A percentile compares a stretch with the other conserved stretches of the same genome.
phyloP scores from a whole-genome alignment of 2,329 filamentous ascomycete species.

The Dactylellina sp. region DNA sequence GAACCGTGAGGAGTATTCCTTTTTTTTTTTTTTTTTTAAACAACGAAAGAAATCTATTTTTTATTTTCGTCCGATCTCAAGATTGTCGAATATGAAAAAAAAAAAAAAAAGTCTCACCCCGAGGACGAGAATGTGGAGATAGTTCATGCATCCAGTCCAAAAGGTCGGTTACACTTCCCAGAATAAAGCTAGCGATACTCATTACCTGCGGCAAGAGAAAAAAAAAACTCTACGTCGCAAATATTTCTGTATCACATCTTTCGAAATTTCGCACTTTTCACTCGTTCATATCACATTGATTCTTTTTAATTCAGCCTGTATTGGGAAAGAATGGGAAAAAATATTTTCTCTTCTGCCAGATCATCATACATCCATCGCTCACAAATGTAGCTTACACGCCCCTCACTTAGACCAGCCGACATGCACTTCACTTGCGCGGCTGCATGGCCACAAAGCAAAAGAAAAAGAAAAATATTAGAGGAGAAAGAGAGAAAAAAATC shows the following conservation, averaged over 20 bases:
- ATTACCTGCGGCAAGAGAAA: background rate
- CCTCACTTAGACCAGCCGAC: slow-evolving; percentile 8
- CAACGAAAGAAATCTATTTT: background rate
- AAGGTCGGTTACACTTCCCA: slow-evolving; percentile 16
- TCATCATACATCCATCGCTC: slow-evolving; percentile 49
- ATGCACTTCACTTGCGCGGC: slow-evolving; percentile 15
- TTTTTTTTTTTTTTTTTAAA: too few species aligned
- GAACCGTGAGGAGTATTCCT: too few species aligned
- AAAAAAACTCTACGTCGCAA: background rate
- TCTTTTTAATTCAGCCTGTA: too few species aligned
- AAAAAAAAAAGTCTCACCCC: background rate
- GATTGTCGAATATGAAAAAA: background rate
- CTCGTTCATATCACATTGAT: background rate
- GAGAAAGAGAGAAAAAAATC: slow-evolving; percentile 24
- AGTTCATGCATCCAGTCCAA: too few species aligned
- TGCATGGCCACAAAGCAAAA: background rate
- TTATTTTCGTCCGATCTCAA: slow-evolving; percentile 27
- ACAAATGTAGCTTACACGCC: slow-evolving; percentile 23
- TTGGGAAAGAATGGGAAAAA: background rate
- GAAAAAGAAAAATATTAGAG: slow-evolving; percentile 15
- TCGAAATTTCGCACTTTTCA: background rate
- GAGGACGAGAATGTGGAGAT: slow-evolving; percentile 7
- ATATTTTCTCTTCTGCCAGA: slow-evolving; percentile 35
- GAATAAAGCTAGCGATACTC: background rate
- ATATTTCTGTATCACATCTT: background rate